Base-by-base conservation (phyloP, 192 early-diverging fungal genomes). In the Funneliformis mosseae region DNA sequence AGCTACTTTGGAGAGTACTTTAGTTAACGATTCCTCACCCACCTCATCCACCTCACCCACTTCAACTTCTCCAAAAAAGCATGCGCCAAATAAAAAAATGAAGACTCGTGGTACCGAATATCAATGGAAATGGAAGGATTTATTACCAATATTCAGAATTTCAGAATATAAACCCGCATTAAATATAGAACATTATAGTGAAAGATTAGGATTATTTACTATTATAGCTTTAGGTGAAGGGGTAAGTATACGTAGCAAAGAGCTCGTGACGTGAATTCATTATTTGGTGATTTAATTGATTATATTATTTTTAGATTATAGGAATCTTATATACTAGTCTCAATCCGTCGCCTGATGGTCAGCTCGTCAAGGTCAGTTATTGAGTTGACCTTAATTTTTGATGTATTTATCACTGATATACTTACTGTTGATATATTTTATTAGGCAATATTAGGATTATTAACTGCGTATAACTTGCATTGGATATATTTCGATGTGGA, bases 401-500 rank as follows among this genome's bases (percentile, higher is more conserved):
- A 48, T 48, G 18, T 27, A 5, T 46, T n/a, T 72, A 5, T 48
- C 25, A 1, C 11, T 73, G 8, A 41, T 73, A 55, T 55, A 55
- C 18, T 0, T 16, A 1, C 21, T 42, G 3, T 25, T 5, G 23
- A 55, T 28, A 74, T 50, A 6, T 27, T 33, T 28, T 4, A 39
- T n/a, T 63, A 77, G 69, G 84, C 85, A 9, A 39, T 81, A 25
- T 38, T 83, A 62, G 84, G 84, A 25, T 48, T 85, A 46, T 16
- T 85, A 38, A 72, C 84, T 23, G 83, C 84, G 12, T 86, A 86
- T 63, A 69, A 59, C 45, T 55, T 85, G 23, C 85, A 85, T 62
- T 85, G 84, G 84, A 83, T 85, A 60, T 85, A 85, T 73, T 85
- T 84, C 72, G 79, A 83, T 66, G 84, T 85, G 18, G 84, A 85